Evolutionary conservation across 2,329 filamentous ascomycete genomes (phyloP).

Genomic region (Claviceps sp.): DNA sequence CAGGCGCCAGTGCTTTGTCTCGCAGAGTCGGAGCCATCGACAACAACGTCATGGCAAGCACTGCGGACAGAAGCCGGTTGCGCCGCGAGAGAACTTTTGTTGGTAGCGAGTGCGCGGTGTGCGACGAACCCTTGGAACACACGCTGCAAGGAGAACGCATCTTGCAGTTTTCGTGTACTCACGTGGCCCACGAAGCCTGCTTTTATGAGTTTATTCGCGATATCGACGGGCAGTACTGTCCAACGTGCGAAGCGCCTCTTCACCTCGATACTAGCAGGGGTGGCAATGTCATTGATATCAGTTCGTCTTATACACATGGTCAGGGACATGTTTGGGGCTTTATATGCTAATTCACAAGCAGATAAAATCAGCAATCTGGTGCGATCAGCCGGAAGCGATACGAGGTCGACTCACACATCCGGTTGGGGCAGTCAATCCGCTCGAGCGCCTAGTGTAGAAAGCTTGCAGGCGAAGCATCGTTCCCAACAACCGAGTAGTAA

Average conservation of each 20-base stretch:
- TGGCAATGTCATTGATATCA: slow-evolving; percentile 84
- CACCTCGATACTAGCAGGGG: slow-evolving; percentile 86
- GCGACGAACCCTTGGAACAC: slow-evolving; percentile 92
- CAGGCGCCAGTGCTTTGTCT: slow-evolving; percentile 17
- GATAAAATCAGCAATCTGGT: slow-evolving; percentile 94
- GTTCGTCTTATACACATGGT: slow-evolving; percentile 31
- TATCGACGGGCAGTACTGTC: slow-evolving; percentile 86
- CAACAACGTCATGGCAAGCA: slow-evolving; percentile 31
- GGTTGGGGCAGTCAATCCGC: slow-evolving; percentile 53
- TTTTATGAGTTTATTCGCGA: slow-evolving; percentile 98
- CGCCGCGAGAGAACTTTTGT: slow-evolving; percentile 90
- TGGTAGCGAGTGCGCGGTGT: slow-evolving; percentile 87
- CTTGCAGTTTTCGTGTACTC: slow-evolving; percentile 89
- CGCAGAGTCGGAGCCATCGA: slow-evolving; percentile 24
- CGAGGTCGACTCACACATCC: slow-evolving; percentile 36
- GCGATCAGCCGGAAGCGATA: slow-evolving; percentile 59
- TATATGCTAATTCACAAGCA: slow-evolving; percentile 26
- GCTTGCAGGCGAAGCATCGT: slow-evolving; percentile 22
- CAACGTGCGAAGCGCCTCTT: slow-evolving; percentile 81
- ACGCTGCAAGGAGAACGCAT: slow-evolving; percentile 88
- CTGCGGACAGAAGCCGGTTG: slow-evolving; percentile 59
- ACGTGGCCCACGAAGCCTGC: slow-evolving; percentile 94
- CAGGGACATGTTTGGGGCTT: slow-evolving; percentile 11
- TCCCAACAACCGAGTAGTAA: slow-evolving; percentile 17
- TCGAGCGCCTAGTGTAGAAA: slow-evolving; percentile 39